Base-by-base conservation (phyloP, 2,329 filamentous ascomycete genomes). In the Hypoxylon sp. region DNA sequence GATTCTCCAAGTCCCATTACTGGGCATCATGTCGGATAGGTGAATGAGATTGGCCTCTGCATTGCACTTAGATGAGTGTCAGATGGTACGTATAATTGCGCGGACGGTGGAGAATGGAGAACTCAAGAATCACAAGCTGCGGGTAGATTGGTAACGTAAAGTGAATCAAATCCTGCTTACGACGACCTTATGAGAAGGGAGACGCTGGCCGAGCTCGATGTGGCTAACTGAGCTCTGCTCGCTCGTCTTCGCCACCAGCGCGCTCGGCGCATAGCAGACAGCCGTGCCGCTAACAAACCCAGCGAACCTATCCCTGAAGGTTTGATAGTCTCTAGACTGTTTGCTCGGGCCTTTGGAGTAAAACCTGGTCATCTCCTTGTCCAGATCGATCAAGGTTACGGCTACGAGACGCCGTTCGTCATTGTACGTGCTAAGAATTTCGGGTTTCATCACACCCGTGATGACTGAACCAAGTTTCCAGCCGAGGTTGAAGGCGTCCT, bases 401-500 rank as follows among this genome's bases (percentile, higher is more conserved):
- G 50, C 50, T 19, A 43, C 26, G 10, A 5, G 22, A n/a, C 26
- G 26, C n/a, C 47, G n/a, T 34, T 49, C 46, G 7, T 32, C 22
- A n/a, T 34, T 51, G 11, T 51, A 51, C 22, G 37, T 54, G 39
- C 24, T 6, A 13, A 44, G 51, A 11, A 54, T 46, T 6, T 46
- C 19, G 13, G 51, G 51, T 2, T 32, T 44, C n/a, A 30, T 24
- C 15, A 34, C 24, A 6, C 51, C 24, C 10, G 24, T 54, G 6
- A 55, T 34, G n/a, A 50, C 49, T 20, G 39, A 15, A 6, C 22
- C 58, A 17, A 61, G 51, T 72, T 81, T 83, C 80, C 82, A 85
- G 24, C 79, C 79, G 2, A 87, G 73, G 69, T 91, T 92, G 71
- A 90, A 84, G 4, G 84, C 79, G 63, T 91, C 89, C 50, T 84